Evolutionary conservation across 352 stramenopile species (phyloP).

Genomic region (Albugo candida): DNA sequence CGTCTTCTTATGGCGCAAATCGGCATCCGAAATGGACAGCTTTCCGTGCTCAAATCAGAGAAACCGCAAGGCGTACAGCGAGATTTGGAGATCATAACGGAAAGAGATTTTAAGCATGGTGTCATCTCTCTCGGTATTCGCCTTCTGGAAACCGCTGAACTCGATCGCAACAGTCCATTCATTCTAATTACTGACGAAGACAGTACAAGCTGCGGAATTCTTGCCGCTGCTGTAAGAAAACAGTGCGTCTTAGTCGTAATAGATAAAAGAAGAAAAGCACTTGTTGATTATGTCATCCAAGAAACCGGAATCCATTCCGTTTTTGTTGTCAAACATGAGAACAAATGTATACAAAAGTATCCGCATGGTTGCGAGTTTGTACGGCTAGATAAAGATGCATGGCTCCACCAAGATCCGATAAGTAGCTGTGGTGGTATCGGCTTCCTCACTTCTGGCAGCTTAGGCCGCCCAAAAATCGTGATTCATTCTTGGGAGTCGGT

Average conservation of each 20-base stretch:
- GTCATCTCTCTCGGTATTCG: conserved; percentile 17
- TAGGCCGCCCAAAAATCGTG: conserved; percentile 59
- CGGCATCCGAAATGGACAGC: conserved; percentile 36
- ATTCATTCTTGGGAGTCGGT: conserved; percentile 54
- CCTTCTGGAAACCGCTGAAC: conserved; percentile 16
- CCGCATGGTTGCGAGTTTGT: neutral
- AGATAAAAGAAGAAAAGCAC: conserved; percentile 17
- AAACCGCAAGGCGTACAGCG: neutral
- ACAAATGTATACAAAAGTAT: conserved; percentile 6
- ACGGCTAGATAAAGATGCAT: conserved; percentile 4
- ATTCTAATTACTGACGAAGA: conserved; percentile 58
- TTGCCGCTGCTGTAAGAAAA: conserved; percentile 47
- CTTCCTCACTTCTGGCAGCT: conserved; percentile 71
- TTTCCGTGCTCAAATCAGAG: conserved; percentile 23
- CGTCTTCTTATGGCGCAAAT: conserved; percentile 11
- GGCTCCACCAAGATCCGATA: conserved; percentile 18
- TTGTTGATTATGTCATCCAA: conserved; percentile 27
- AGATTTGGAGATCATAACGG: too few relatives aligned
- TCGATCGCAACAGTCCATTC: conserved; percentile 24
- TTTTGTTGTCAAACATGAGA: conserved; percentile 23
- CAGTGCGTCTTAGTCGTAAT: conserved; percentile 35
- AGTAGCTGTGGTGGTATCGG: conserved; percentile 20
- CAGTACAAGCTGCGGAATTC: conserved; percentile 42
- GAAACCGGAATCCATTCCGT: conserved; percentile 43
- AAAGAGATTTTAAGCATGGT: too few relatives aligned